Evolutionary conservation across 192 early-diverging fungal genomes (phyloP).

Genomic region (Linnemannia zychae): DNA sequence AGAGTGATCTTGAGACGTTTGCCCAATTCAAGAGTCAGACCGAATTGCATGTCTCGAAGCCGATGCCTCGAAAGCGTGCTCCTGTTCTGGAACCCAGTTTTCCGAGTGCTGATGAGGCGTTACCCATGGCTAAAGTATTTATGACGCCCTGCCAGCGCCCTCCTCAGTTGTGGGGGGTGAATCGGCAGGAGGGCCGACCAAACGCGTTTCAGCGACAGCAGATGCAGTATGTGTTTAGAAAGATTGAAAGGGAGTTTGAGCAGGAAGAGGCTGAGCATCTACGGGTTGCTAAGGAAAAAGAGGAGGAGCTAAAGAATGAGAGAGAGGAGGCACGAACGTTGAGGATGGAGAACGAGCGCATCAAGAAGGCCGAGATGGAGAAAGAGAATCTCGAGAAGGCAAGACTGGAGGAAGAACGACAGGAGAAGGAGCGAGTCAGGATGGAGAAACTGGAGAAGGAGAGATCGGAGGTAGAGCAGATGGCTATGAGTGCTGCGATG

Average conservation of each 20-base stretch:
- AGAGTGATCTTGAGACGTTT: not conserved
- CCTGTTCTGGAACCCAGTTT: slow-evolving; percentile 16
- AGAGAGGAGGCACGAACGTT: not conserved
- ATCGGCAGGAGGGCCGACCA: slow-evolving; percentile 16
- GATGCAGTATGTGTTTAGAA: slow-evolving; percentile 1
- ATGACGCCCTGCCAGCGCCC: slow-evolving; percentile 35
- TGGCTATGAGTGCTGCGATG: not conserved
- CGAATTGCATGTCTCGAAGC: not conserved
- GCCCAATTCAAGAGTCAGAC: not conserved
- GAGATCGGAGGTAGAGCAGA: too few relatives aligned
- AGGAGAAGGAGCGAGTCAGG: not conserved
- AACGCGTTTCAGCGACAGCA: slow-evolving; percentile 25
- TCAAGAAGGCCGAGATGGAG: not conserved
- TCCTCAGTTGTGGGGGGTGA: slow-evolving; percentile 21
- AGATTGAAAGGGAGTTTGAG: not conserved
- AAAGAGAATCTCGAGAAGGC: not conserved
- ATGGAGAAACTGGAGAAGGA: too few relatives aligned
- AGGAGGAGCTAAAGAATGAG: not conserved
- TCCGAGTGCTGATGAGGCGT: not conserved
- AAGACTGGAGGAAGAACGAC: not conserved
- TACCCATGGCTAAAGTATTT: slow-evolving; percentile 11
- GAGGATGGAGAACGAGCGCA: not conserved
- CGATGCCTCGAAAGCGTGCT: not conserved
- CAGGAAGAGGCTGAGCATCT: not conserved
- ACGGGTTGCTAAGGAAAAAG: too few relatives aligned